Base-by-base conservation (phyloP, 208 protist genomes). In the Leishmania mexicana region DNA sequence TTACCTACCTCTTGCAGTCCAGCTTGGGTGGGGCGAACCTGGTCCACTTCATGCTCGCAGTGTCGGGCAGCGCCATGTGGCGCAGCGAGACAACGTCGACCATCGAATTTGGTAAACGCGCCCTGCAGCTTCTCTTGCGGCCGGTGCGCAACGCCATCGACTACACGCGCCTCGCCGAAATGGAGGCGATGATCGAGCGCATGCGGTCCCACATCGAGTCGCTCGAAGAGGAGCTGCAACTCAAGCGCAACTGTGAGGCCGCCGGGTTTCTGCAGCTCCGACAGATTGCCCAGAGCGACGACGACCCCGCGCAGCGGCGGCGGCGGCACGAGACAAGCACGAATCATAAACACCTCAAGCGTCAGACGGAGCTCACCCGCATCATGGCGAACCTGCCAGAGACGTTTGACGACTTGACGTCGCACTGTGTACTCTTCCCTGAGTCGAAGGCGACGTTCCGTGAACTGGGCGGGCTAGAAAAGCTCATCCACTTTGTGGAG, bases 161-260 rank as follows among this genome's bases (percentile, higher is more conserved):
- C 81, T 98, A 97, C 89, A 98, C 88, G 60, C 93, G 95, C 8
- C 88, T 98, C 45, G 95, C 94, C 19, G 95, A 98, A 87, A 98
- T 98, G 95, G 94, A 98, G 88, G 90, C 92, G 38, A 97, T 97
- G 93, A 98, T 98, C 87, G 95, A 98, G 87, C 85, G 89, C 40
- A 98, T 98, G 96, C 92, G 94, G 5, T 89, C 87, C 21, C 96
- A 97, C 90, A 97, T 97, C 75, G 85, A 84, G 65, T 92, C 85
- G 24, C 87, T 97, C 40, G 92, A 97, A 88, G 89, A 96, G 83
- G 91, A 89, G 80, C 85, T 96, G 76, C 83, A 90, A 67, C 87
- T 88, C 80, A 93, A 97, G 72, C 58, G 85, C 53, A 92, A 81
- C 76, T 82, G 58, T 38, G 90, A 96, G 72, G 89, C 86, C 24